Evolutionary conservation across 495 filamentous ascomycete species (phyloP), one percentile per base, ranked within the genome.

Genomic region (Hypomontagnella monticulosa): DNA sequence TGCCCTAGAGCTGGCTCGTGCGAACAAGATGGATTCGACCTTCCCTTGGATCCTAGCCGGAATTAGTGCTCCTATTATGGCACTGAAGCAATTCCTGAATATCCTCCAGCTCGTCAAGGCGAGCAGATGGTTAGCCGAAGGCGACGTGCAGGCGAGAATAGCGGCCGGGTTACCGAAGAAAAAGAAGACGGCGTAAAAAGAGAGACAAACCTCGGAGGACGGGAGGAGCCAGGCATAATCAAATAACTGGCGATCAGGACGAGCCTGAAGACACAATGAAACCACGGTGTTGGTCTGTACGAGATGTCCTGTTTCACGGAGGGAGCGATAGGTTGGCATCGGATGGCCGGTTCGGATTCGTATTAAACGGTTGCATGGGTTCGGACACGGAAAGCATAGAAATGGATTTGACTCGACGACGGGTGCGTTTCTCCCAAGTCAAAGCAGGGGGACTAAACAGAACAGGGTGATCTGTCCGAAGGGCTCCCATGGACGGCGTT

Each of bases 81-180:
- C 84, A 16, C 81, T 86, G 59, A 99, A 99, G 84, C 95, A 99
- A 74, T 83, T 91, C 59, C 90, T 98, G 80, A 98, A 98, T 72
- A 84, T 97, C 34, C 82, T 98, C 41, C 96, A 99, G 79, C 82
- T 99, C 53, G 87, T 97, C 71, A 96, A 97, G 79, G 96, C 96
- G 8, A 90, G 91, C 77, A 86, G 86, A 69, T 97, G 93, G 91
- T 79, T 99, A 46, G 95, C 92, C 0, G 93, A 97, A 79, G 92
- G 93, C 15, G 95, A 99, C 71, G 70, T 86, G 11, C 74, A 81
- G 71, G 76, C 82, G 42, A 77, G 91, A 67, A 81, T 74, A 72
- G 79, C 73, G 47, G 71, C 75, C 37, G 81, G 86, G 4, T 63
- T 85, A n/a, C 79, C 81, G 12, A 79, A 75, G 70, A 77, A 62